phyloP scores from a whole-genome alignment of 2,329 filamentous ascomycete species.

The Zasmidium cellare region DNA sequence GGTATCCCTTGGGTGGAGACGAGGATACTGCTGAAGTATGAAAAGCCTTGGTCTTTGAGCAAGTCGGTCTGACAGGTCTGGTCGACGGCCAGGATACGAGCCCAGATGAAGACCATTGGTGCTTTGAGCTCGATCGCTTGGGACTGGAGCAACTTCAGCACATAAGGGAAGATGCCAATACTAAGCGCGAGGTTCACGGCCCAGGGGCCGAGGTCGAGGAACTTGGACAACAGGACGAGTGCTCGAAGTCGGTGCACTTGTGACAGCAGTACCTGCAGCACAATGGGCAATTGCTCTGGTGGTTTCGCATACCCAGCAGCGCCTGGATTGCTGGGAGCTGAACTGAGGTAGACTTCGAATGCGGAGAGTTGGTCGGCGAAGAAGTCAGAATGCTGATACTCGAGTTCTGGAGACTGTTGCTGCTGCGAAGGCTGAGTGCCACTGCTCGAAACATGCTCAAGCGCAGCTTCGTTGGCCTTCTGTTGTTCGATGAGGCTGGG shows the following conservation, averaged over 20 bases:
- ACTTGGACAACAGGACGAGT: conserved; percentile 86
- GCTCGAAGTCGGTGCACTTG: conserved; percentile 92
- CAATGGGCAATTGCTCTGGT: conserved; percentile 92
- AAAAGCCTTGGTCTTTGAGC: conserved; percentile 94
- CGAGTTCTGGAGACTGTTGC: conserved; percentile 59
- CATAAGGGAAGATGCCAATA: conserved; percentile 98
- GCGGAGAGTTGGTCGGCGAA: conserved; percentile 96
- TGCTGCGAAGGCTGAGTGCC: conserved; percentile 13
- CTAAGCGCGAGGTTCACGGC: conserved; percentile 96
- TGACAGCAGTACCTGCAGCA: conserved; percentile 91
- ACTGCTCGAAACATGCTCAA: conserved; percentile 19
- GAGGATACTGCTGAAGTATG: conserved; percentile 92
- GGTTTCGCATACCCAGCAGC: conserved; percentile 66
- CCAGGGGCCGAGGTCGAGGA: conserved; percentile 94
- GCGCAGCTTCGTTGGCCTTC: conserved; percentile 53
- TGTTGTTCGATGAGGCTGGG: conserved; percentile 78
- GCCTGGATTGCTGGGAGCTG: conserved; percentile 84
- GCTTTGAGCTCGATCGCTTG: conserved; percentile 93
- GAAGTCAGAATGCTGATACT: conserved; percentile 92
- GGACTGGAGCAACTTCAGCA: conserved; percentile 94
- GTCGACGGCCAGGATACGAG: conserved; percentile 90
- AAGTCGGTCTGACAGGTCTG: conserved; percentile 90
- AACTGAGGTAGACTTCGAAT: conserved; percentile 92
- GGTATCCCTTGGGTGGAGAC: conserved; percentile 73
- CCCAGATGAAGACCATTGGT: conserved; percentile 99